Conservation (phyloP, 257 asterid genomes). For the Salvia hispanica region DNA sequence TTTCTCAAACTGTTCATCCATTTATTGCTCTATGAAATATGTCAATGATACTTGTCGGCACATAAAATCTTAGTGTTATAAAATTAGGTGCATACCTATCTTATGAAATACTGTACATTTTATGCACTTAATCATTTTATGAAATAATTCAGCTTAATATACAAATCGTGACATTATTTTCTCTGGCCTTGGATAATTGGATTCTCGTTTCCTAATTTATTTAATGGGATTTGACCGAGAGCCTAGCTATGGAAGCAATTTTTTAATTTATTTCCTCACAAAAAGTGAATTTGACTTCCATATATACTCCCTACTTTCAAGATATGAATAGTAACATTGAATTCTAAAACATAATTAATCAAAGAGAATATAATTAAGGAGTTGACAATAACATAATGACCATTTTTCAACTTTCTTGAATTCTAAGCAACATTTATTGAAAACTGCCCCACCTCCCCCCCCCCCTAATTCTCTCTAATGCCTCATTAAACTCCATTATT, state of each 20-base stretch:
- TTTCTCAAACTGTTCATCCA: constrained; percentile 43
- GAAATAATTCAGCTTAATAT: neutral
- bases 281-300: constrained; percentile 27
- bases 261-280: constrained; percentile 19
- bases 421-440: constrained; percentile 80
- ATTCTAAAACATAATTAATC: constrained; percentile 37
- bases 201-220: neutral
- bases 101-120: neutral
- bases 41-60: constrained; percentile 10
- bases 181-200: neutral
- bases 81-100: neutral
- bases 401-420: constrained; percentile 62
- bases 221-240: constrained; percentile 17
- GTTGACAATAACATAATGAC: constrained; percentile 58
- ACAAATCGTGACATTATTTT: neutral
- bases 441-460: constrained; percentile 28
- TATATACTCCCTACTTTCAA: constrained; percentile 31
- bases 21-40: constrained; percentile 40
- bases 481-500: constrained; percentile 39
- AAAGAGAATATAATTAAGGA: constrained; percentile 39
- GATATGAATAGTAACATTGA: constrained; percentile 30
- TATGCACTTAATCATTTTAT: neutral
- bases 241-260: neutral
- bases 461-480: constrained; percentile 18
- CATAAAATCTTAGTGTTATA: neutral